Conservation (phyloP, 2,329 filamentous ascomycete species). For the Alternaria solani region DNA sequence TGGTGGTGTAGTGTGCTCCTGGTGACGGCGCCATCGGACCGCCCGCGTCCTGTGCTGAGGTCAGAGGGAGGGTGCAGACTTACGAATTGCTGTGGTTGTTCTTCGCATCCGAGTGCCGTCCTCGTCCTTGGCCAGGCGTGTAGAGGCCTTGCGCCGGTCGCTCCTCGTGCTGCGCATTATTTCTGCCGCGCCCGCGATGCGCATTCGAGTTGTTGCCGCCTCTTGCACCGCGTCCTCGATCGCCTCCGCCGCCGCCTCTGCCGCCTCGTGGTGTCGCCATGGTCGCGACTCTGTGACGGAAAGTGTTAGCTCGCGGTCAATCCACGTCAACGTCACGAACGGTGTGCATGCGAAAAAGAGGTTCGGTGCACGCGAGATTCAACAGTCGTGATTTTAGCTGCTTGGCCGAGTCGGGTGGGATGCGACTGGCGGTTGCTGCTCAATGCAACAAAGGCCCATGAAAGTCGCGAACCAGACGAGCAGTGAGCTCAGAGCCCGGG, state of each 20-base stretch:
- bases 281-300: slow-evolving; percentile 27
- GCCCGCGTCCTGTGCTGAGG: slow-evolving; percentile 21
- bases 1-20: slow-evolving; percentile 11
- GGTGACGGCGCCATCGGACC: slow-evolving; percentile 14
- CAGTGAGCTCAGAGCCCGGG: slow-evolving; percentile 16
- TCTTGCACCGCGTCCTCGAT: slow-evolving; percentile 25
- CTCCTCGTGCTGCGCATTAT: slow-evolving; percentile 23
- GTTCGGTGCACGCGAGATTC: neutral
- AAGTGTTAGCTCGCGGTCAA: slow-evolving; percentile 21
- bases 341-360: slow-evolving; percentile 1
- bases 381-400: slow-evolving; percentile 1
- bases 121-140: slow-evolving; percentile 14
- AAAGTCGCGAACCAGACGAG: slow-evolving; percentile 24
- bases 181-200: slow-evolving; percentile 24
- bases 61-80: slow-evolving; percentile 15
- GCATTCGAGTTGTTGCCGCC: slow-evolving; percentile 16
- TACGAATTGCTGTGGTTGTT: slow-evolving; percentile 17
- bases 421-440: slow-evolving; percentile 32
- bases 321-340: slow-evolving; percentile 6
- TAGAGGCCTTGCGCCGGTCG: slow-evolving; percentile 20
- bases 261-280: slow-evolving; percentile 42
- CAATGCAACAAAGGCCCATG: slow-evolving; percentile 29
- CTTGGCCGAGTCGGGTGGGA: slow-evolving; percentile 28
- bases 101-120: slow-evolving; percentile 13
- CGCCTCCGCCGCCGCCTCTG: slow-evolving; percentile 26